Evolutionary conservation across 1,139 yeast species (phyloP).

Genomic region (Debaryomyces fabryi): DNA sequence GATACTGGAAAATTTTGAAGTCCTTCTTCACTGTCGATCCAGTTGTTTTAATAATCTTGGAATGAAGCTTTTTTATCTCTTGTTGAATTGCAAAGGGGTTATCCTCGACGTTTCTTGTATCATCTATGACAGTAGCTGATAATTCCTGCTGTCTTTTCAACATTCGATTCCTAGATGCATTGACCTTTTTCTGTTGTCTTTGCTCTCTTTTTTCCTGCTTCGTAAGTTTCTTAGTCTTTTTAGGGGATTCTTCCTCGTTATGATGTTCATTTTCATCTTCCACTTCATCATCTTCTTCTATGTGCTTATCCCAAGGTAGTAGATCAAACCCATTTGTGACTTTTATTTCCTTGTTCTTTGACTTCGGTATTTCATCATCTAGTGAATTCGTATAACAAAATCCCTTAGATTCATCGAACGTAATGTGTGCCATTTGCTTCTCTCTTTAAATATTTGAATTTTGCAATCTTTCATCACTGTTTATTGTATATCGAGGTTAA

Average conservation of each 20-base stretch:
- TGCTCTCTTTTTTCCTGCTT: constrained; percentile 34
- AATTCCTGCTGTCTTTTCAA: constrained; percentile 21
- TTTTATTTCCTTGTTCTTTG: background rate
- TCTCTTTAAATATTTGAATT: background rate
- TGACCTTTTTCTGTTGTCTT: constrained; percentile 33
- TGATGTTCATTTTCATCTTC: constrained; percentile 12
- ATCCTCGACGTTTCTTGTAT: background rate
- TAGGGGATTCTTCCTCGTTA: constrained; percentile 9
- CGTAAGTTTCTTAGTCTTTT: constrained; percentile 22
- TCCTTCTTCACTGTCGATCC: constrained; percentile 18
- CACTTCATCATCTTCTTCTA: constrained; percentile 14
- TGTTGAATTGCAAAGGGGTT: constrained; percentile 27
- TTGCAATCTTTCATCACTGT: constrained; percentile 2
- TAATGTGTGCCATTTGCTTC: constrained; percentile 9
- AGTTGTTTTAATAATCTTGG: constrained; percentile 18
- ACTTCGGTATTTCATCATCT: constrained; percentile 1
- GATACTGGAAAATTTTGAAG: constrained; percentile 39
- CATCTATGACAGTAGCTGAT: background rate
- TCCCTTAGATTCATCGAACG: constrained; percentile 27
- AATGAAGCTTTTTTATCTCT: constrained; percentile 26
- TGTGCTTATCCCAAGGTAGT: constrained; percentile 28
- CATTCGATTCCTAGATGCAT: constrained; percentile 26
- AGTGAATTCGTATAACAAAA: constrained; percentile 18
- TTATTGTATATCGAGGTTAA: background rate
- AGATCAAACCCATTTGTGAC: constrained; percentile 33